phyloP scores from a whole-genome alignment of 306 rosid species.

The Lotus japonicus region DNA sequence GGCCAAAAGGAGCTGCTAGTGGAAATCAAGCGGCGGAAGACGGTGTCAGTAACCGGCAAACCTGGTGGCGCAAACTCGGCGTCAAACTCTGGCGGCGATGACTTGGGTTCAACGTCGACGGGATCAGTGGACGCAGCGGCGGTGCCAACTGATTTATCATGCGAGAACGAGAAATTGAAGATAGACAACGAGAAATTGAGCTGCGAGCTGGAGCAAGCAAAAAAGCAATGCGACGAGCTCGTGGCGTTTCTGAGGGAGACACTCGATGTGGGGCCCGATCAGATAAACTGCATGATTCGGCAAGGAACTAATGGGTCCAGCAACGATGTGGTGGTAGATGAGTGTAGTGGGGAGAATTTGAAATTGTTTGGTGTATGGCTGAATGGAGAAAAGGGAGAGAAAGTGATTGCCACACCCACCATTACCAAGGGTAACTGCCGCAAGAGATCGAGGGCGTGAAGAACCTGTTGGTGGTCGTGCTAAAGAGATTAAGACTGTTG shows the following conservation, averaged over 20 bases:
- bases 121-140: constrained; percentile 44
- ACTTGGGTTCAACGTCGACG: constrained; percentile 66
- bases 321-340: constrained; percentile 28
- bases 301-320: constrained; percentile 46
- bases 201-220: constrained; percentile 48
- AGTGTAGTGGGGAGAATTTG: no score
- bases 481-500: constrained; percentile 38
- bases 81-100: constrained; percentile 63
- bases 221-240: constrained; percentile 61
- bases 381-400: constrained; percentile 23
- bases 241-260: constrained; percentile 40
- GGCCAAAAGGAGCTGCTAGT: constrained; percentile 52
- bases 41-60: constrained; percentile 9
- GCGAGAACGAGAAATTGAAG: constrained; percentile 61
- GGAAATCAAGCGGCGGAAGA: constrained; percentile 66
- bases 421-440: not conserved
- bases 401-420: constrained; percentile 1
- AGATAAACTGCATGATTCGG: constrained; percentile 44
- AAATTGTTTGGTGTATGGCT: constrained; percentile 93
- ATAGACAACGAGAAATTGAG: constrained; percentile 60
- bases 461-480: constrained; percentile 26
- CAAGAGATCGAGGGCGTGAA: constrained; percentile 44
- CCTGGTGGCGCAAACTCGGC: constrained; percentile 26
- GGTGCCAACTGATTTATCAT: constrained; percentile 31
- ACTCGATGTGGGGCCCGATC: constrained; percentile 55